Evolutionary conservation across 768 basidiomycete genomes (phyloP), one percentile per base, ranked within the genome.

Genomic region (Coprinellus micaceus): DNA sequence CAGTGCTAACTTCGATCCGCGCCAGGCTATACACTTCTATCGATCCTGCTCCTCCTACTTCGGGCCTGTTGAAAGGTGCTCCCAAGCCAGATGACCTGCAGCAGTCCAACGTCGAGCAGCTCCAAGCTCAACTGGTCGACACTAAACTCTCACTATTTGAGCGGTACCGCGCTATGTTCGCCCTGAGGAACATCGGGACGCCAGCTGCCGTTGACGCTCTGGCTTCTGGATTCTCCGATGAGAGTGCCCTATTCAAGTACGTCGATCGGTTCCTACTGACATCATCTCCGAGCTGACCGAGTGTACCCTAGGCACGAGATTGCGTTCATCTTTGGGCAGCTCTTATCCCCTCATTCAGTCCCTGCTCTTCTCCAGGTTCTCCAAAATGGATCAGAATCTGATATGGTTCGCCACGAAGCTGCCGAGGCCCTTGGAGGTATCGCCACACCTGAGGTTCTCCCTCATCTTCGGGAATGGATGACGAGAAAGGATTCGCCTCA

Each of bases 401-500:
- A 94, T 55, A 98, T 99, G 96, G 97, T 99, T 10, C 84, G 97
- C 29, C 97, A 99, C 63, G 97, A 99, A 71, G 97, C 96, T 24
- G 97, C 97, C 3, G 97, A 99, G 71, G 97, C 97, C 6, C 81
- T 99, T 0, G 97, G 97, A n/a, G 93, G 96, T 4, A 98, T 99
- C 55, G 95, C 88, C 25, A 93, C 89, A 2, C 91, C 92, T 0
- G 94, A 96, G 53, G 94, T 97, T 3, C 77, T 98, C 30, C 87
- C 89, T 1, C 81, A 94, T 60, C 74, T 99, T 36, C 83, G 85
- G 61, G 89, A 94, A 68, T 97, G 93, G 86, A 84, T 89, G 77
- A 71, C 70, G 22, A 79, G 86, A 60, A 78, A 82, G 58, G 91
- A 94, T 63, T 85, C 91, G 7, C 94, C 95, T 0, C 75, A 81